Base-by-base conservation (phyloP, 805 yeast genomes). In the Limtongozyma cylindracea region DNA sequence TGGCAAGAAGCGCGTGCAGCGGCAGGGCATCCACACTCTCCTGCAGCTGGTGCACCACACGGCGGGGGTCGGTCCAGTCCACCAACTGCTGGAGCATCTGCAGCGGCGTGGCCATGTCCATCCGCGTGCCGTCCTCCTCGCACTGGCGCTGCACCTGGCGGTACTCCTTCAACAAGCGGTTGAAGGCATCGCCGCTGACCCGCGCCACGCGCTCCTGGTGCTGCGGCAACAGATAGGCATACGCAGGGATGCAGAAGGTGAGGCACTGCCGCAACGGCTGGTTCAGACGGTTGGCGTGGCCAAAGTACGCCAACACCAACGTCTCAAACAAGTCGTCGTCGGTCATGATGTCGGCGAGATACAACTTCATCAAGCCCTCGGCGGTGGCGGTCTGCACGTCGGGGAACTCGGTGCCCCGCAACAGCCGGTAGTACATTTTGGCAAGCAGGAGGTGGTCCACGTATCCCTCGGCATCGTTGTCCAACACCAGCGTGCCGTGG, bases 241-340 rank as follows among this genome's bases (percentile, higher is more conserved):
- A 78, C 1, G 74, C 91, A 1, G 95, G 94, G 10, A 82, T 53
- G 38, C 92, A 80, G 35, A 76, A 82, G 7, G 88, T 63, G 27
- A 82, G 57, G 1, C 74, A 73, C 40, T 82, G 95, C 21, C 67
- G 53, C 28, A 82, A 48, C 10, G 66, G 61, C 25, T 61, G 69
- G 32, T 77, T 77, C 4, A 50, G 43, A 4, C 60, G 42, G 24
- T 69, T 68, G 4, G 48, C 41, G 1, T 88, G 80, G 23, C 71
- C 66, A 45, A 76, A 82, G 35, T 78, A 84, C 1, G 73, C 57
- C 23, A 74, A 41, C 4, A 80, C 44, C 24, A 82, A 49, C 0
- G 73, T 60, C 35, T 72, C 82, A 32, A 73, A 59, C 18, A 78
- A 43, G 19, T 35, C 38, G 15, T 34, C 43, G 5, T 34, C 31